Evolutionary conservation across 2,329 filamentous ascomycete species (phyloP), one percentile per base, ranked within the genome.

Genomic region (Epichloe uncinata): DNA sequence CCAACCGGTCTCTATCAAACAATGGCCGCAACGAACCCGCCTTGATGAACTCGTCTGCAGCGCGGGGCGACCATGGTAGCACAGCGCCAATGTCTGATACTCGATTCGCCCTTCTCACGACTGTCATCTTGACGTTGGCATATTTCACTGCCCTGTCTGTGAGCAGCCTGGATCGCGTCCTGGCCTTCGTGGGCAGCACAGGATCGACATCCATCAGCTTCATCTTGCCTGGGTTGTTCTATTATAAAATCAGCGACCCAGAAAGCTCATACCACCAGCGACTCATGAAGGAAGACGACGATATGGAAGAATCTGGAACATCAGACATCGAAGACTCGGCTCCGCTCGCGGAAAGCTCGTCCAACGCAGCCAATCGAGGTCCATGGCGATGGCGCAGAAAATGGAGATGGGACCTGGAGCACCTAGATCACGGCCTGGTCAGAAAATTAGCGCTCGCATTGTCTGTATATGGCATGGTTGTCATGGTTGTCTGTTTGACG

Each of bases 131-230:
- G 48, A 76, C 94, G 7, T 66, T 89, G 33, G 88, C 85, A 52
- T 98, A 96, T 64, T 75, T 87, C 50, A 87, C 87, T 7, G 89
- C 93, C 22, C 87, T 98, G 71, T 94, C 87, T 0, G 90, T 98
- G 3, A 86, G 82, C 18, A 93, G 85, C 12, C 76, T 98, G 3
- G 90, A 95, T 63, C 84, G 87, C 44, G 90, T 98, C 1, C 76
- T 98, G 0, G 91, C 93, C 0, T 98, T 96, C 58, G 93, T 98
- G 11, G 93, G 93, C 37, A 89, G 85, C 58, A 98, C 93, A 0
- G 93, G 93, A 48, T 91, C 85, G 47, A 98, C 93, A 0, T 88
- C 87, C 53, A 98, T 98, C 60, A 95, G 87, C 54, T 98, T 98
- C 64, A 97, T 98, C 56, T 75, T 98, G 0, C 93, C 93, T 0